A percentile compares a stretch with the other conserved stretches of the same genome.
phyloP scores from a whole-genome alignment of 148 eudicot species.

The Diospyros lotus region DNA sequence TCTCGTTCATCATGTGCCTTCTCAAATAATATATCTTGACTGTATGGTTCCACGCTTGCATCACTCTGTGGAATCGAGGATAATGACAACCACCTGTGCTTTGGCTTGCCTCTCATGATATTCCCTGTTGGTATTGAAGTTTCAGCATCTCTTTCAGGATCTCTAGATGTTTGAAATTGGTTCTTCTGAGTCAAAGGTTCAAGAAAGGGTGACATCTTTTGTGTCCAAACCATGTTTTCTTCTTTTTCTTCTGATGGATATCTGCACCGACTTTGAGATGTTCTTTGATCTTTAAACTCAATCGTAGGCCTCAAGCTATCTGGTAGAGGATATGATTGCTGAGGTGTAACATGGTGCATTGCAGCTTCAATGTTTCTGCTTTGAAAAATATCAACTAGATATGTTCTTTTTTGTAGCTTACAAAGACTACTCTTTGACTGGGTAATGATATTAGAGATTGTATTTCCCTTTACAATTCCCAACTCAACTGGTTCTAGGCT shows the following conservation, averaged over 20 bases:
- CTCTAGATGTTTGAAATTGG: neutral
- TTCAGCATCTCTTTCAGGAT: slow-evolving; percentile 10
- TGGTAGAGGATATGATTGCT: slow-evolving; percentile 11
- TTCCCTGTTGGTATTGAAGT: neutral
- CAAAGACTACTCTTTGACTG: slow-evolving; percentile 2
- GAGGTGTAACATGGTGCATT: neutral
- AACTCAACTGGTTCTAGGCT: slow-evolving; percentile 18
- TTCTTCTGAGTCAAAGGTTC: slow-evolving; percentile 11
- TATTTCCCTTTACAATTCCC: neutral
- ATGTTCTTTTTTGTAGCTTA: slow-evolving; percentile 5
- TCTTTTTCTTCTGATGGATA: slow-evolving; percentile 8
- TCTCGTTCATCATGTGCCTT: slow-evolving; percentile 11
- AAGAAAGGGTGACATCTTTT: neutral
- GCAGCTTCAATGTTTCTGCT: slow-evolving; percentile 12
- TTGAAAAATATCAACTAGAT: slow-evolving; percentile 8
- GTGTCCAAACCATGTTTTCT: neutral
- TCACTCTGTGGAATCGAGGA: slow-evolving; percentile 20
- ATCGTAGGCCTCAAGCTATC: neutral
- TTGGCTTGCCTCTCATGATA: neutral
- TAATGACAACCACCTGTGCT: slow-evolving; percentile 17
- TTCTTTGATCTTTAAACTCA: neutral
- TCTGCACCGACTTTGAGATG: slow-evolving; percentile 1
- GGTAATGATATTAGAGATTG: neutral
- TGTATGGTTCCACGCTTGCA: slow-evolving; percentile 23
- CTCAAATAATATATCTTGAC: slow-evolving; percentile 22